These are phyloP conservation scores for Trichoderma arundinaceum DNA, from an alignment of 2,329 filamentous ascomycete genomes.

Conservation along the genomic window DNA sequence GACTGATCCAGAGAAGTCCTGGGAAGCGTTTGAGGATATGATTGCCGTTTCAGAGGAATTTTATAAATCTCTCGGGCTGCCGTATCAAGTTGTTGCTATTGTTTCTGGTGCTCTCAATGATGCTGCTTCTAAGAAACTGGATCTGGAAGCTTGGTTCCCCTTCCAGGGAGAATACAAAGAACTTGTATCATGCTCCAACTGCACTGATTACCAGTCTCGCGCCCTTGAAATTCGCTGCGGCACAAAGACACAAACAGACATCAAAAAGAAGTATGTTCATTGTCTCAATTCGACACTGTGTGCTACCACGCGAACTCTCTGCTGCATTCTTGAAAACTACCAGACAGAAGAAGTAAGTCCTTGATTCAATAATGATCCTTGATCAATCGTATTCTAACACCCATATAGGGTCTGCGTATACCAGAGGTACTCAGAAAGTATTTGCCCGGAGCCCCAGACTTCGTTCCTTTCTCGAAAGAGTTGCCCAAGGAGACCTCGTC, in stretches of 20 bases:
- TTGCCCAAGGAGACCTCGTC: slow-evolving; percentile 69
- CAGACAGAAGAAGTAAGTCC: slow-evolving; percentile 78
- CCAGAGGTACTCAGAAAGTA: slow-evolving; percentile 87
- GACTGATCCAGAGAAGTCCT: slow-evolving; percentile 86
- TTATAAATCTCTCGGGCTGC: slow-evolving; percentile 85
- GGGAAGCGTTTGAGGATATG: slow-evolving; percentile 94
- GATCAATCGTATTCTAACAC: background rate
- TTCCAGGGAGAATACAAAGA: slow-evolving; percentile 99
- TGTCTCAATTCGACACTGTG: slow-evolving; percentile 88
- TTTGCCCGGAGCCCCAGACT: slow-evolving; percentile 86
- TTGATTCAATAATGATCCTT: too few species aligned
- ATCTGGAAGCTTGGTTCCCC: slow-evolving; percentile 95
- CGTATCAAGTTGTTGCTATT: slow-evolving; percentile 91
- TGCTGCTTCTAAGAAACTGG: slow-evolving; percentile 81
- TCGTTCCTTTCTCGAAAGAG: slow-evolving; percentile 87
- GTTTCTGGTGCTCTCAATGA: slow-evolving; percentile 95
- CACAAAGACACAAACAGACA: slow-evolving; percentile 81
- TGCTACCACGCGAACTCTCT: slow-evolving; percentile 89
- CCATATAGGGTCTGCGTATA: slow-evolving; percentile 71
- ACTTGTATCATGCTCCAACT: slow-evolving; percentile 96
- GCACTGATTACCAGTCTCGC: slow-evolving; percentile 95
- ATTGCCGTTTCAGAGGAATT: slow-evolving; percentile 90
- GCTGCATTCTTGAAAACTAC: slow-evolving; percentile 96
- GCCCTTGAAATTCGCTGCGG: slow-evolving; percentile 93
- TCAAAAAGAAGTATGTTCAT: slow-evolving; percentile 91